These are phyloP conservation scores for Dryadomyces sulphureus DNA, from an alignment of 2,329 filamentous ascomycete genomes.

Conservation along the genomic window DNA sequence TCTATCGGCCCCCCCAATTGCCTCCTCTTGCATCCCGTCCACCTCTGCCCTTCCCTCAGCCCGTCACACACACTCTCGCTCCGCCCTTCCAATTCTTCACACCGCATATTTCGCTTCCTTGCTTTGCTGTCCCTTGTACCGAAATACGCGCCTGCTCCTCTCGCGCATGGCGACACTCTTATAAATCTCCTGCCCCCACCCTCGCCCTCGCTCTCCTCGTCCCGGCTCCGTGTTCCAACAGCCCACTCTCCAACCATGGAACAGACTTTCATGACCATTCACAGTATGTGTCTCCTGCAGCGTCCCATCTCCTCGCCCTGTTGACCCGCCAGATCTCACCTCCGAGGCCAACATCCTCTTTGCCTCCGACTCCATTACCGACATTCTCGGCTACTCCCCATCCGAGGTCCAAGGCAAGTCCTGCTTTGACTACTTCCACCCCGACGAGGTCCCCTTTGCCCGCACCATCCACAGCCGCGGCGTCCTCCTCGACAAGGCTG, in stretches of 20 bases:
- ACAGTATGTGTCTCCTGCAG: slow-evolving; percentile 44
- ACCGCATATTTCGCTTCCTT: not conserved
- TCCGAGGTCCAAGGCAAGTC: slow-evolving; percentile 62
- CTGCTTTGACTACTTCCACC: slow-evolving; percentile 77
- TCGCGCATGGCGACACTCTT: not conserved
- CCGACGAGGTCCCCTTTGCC: slow-evolving; percentile 64
- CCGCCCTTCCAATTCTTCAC: not conserved
- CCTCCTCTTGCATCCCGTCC: not conserved
- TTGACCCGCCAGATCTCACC: slow-evolving; percentile 56
- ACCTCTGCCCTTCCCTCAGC: not conserved
- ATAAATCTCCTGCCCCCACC: not conserved
- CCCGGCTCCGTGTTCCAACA: not conserved
- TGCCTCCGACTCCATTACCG: slow-evolving; percentile 67
- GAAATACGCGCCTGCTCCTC: not conserved
- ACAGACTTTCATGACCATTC: slow-evolving; percentile 83
- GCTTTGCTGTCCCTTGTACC: no score
- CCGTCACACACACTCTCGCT: no score
- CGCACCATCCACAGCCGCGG: slow-evolving; percentile 58
- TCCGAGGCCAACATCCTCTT: slow-evolving; percentile 68
- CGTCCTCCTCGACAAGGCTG: slow-evolving; percentile 67
- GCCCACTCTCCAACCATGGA: slow-evolving; percentile 39
- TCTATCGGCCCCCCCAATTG: not conserved
- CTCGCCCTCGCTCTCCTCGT: not conserved
- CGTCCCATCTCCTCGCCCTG: not conserved
- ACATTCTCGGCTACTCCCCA: slow-evolving; percentile 69